Evolutionary conservation across 1,139 yeast species (phyloP), one percentile per base, ranked within the genome.

Genomic region (Kodamaea sp.): DNA sequence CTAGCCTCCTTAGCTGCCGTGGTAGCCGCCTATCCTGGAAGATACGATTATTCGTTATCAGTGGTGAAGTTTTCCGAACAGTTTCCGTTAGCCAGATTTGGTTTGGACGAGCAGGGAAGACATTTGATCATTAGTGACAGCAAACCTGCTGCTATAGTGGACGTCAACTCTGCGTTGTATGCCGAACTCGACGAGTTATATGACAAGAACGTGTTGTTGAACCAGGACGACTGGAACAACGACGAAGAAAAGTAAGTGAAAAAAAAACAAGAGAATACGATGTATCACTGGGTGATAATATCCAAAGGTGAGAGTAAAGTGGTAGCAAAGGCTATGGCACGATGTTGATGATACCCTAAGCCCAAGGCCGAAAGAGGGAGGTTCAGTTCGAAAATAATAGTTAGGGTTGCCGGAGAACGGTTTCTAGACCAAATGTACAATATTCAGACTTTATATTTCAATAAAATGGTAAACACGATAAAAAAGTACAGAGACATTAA

Each of bases 141-240:
- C 18, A 21, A 26, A 29, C 23, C 23, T 7, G 19, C 24, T 5
- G 34, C 39, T 7, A 9, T 26, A 7, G 34, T 36, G 12, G 39
- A 36, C 11, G 27, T 15, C 16, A 20, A 36, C 27, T 29, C 36
- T 3, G 14, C 18, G 8, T 26, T 36, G 18, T 29, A 36, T 22
- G 26, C 29, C 16, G 39, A 36, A 14, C 29, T 36, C 31, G 39
- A 36, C 22, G 28, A 22, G n/a, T 32, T 29, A 32, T 36, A 36
- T 21, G 33, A 36, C 19, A 26, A 21, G 19, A 36, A 29, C 18
- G 39, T 26, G 29, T 30, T 36, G 12, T 28, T 36, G 21, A 7
- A 18, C 21, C 6, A 7, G 21, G 21, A 18, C 21, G 9, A 18
- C 21, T 18, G 22, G 19, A 4, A 10, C 11, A 22, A 14, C 11